Conservation (phyloP, 495 filamentous ascomycete species). For the Penicillium paxilli region DNA sequence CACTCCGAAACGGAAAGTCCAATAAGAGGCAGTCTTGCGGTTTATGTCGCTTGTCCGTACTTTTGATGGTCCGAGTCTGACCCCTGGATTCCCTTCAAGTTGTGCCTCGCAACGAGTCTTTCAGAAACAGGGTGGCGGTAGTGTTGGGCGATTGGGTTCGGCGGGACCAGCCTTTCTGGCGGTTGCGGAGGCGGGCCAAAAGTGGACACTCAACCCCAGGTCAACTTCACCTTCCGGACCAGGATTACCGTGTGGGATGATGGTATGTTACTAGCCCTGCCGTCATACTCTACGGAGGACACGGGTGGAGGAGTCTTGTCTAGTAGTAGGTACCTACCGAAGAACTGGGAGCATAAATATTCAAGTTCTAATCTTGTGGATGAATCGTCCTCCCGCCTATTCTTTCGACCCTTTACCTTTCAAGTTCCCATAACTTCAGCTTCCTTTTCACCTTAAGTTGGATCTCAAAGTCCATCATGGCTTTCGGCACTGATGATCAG, state of each 20-base stretch:
- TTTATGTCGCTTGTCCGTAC: too few species aligned
- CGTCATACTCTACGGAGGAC: not conserved
- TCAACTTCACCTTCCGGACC: not conserved
- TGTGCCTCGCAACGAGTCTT: not conserved
- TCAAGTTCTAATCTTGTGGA: not conserved
- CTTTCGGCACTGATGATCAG: constrained; percentile 2
- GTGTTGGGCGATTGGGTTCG: constrained; percentile 1
- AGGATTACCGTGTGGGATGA: constrained; percentile 2
- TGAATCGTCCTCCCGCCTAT: not conserved
- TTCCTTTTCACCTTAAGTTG: not conserved
- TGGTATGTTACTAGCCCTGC: not conserved
- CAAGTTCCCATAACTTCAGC: not conserved
- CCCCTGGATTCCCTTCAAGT: not conserved
- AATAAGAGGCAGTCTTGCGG: too few species aligned
- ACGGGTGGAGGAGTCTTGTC: not conserved
- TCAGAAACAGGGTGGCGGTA: constrained; percentile 10
- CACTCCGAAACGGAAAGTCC: too few species aligned
- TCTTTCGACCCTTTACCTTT: not conserved
- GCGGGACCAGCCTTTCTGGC: not conserved
- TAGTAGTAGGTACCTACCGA: not conserved
- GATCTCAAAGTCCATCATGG: not conserved
- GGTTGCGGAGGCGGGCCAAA: constrained; percentile 9
- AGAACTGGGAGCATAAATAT: not conserved
- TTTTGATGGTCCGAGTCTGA: too few species aligned
- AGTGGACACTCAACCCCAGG: constrained; percentile 7